Conservation (phyloP, 495 filamentous ascomycete species). For the Aspergillus sparsus region DNA sequence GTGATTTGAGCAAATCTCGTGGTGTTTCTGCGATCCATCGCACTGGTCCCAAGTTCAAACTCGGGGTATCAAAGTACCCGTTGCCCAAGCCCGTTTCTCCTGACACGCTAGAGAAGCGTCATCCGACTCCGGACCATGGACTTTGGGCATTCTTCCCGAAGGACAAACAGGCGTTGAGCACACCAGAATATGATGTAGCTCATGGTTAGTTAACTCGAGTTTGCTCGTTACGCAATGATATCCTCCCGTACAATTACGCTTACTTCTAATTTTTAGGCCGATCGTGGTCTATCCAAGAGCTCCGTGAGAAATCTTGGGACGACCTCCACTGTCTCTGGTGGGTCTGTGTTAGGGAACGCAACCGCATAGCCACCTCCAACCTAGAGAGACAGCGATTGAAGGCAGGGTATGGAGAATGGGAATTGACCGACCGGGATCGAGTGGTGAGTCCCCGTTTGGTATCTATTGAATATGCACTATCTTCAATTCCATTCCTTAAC, state of each 20-base stretch:
- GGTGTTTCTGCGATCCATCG: constrained; percentile 78
- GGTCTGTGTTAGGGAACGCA: constrained; percentile 90
- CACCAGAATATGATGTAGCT: constrained; percentile 63
- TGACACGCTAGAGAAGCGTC: constrained; percentile 44
- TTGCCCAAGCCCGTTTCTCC: constrained; percentile 69
- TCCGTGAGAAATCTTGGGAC: constrained; percentile 87
- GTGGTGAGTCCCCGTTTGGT: constrained; percentile 53
- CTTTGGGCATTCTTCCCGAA: constrained; percentile 91
- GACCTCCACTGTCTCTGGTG: constrained; percentile 93
- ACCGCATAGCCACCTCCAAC: constrained; percentile 77
- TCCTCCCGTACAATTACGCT: constrained; percentile 18
- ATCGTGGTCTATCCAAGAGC: constrained; percentile 82
- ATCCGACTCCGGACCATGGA: constrained; percentile 69
- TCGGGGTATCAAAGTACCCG: constrained; percentile 67
- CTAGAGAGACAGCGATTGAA: constrained; percentile 64
- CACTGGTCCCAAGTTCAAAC: constrained; percentile 69
- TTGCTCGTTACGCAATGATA: not conserved
- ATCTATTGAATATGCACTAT: not conserved
- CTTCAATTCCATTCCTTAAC: constrained; percentile 17
- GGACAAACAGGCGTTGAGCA: constrained; percentile 60
- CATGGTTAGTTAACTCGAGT: constrained; percentile 56
- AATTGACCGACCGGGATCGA: constrained; percentile 57
- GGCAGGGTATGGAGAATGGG: constrained; percentile 67
- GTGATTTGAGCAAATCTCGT: constrained; percentile 54
- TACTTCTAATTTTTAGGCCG: constrained; percentile 55